Evolutionary conservation across 495 filamentous ascomycete genomes (phyloP).

Genomic region (Penicillium daleae): DNA sequence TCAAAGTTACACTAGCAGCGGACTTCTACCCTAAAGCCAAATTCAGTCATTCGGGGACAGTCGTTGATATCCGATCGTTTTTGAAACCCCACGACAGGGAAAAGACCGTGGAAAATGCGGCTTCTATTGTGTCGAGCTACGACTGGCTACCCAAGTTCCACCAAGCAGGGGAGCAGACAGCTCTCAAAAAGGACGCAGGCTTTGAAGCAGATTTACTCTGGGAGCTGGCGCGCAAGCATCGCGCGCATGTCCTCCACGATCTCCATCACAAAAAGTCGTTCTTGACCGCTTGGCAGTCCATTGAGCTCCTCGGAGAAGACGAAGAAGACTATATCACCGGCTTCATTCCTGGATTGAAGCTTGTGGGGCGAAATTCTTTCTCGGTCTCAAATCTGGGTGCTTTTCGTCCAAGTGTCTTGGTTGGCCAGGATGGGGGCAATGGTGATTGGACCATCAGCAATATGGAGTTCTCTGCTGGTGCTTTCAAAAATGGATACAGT

Average conservation of each 20-base stretch:
- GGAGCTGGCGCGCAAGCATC: neutral
- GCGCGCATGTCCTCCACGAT: neutral
- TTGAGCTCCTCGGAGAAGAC: conserved; percentile 8
- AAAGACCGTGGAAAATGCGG: neutral
- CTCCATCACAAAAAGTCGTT: conserved; percentile 1
- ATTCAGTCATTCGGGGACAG: neutral
- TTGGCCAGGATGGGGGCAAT: neutral
- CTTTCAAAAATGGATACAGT: neutral
- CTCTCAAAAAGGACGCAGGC: neutral
- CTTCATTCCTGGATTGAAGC: neutral
- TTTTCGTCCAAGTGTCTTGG: neutral
- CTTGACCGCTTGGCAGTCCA: neutral
- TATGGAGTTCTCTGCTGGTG: neutral
- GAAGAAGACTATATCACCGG: conserved; percentile 6
- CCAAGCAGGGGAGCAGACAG: neutral
- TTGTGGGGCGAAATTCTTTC: neutral
- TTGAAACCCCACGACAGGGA: neutral
- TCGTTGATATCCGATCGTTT: neutral
- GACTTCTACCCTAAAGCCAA: neutral
- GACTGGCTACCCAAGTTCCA: neutral
- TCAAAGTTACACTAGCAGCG: neutral
- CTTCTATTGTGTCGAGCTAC: neutral
- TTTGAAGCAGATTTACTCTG: neutral
- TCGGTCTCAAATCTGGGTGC: neutral
- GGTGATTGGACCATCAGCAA: neutral